A percentile compares a stretch with the other conserved stretches of the same genome.
These are phyloP conservation scores for Nemania diffusa DNA, from an alignment of 2,329 filamentous ascomycete genomes.

Conservation along the genomic window DNA sequence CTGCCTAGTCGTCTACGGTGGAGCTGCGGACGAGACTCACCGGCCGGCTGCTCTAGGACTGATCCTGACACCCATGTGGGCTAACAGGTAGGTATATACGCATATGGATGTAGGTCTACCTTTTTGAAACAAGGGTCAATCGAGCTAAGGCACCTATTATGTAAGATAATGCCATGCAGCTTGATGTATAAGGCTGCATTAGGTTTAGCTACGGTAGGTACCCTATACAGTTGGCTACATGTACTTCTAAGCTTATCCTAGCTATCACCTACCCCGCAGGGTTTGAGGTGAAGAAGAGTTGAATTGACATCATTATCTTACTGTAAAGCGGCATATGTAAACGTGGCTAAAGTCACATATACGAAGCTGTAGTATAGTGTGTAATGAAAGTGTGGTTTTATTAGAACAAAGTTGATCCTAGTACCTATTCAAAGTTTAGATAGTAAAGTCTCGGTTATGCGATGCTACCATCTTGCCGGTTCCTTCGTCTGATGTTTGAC, in stretches of 20 bases:
- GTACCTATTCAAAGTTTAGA: background rate
- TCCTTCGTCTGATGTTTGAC: background rate
- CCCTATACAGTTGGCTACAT: background rate
- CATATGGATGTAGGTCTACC: too few relatives aligned
- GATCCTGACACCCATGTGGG: background rate
- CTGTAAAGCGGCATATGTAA: constrained; percentile 1
- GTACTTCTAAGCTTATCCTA: background rate
- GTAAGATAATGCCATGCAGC: constrained; percentile 2
- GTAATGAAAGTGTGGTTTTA: background rate
- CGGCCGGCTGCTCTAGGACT: too few relatives aligned
- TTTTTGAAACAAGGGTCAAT: background rate
- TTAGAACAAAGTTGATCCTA: background rate
- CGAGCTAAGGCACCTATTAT: background rate
- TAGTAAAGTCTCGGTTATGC: constrained; percentile 2
- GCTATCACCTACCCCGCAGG: background rate
- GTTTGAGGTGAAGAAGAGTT: background rate
- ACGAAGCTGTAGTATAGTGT: background rate
- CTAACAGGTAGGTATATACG: too few relatives aligned
- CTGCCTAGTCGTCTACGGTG: background rate
- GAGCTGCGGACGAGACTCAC: background rate
- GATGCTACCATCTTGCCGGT: background rate
- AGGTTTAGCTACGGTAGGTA: background rate
- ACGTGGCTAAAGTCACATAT: background rate
- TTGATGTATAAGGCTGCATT: background rate
- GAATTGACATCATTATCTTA: constrained; percentile 5